Evolutionary conservation across 73 alveolate genomes (phyloP).

Genomic region (Breviolum minutum): DNA sequence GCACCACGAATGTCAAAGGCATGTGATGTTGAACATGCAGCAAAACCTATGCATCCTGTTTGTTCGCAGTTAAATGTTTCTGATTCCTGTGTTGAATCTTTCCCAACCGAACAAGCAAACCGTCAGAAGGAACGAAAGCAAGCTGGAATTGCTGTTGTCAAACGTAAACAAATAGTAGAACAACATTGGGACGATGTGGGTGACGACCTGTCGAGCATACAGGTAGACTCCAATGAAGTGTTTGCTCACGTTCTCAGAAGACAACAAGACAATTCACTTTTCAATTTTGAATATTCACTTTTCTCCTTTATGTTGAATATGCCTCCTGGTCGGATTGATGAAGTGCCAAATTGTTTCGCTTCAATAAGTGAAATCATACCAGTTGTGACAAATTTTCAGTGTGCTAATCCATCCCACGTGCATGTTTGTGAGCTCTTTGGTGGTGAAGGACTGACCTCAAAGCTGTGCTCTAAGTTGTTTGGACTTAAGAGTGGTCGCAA

Average conservation of each 20-base stretch:
- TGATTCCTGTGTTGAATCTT: neutral
- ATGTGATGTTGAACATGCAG: neutral
- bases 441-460: neutral
- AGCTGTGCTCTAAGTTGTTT: neutral
- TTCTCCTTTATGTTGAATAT: neutral
- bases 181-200: slow-evolving; percentile 43
- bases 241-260: too few relatives aligned
- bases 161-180: neutral
- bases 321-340: neutral
- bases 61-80: neutral
- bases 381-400: neutral
- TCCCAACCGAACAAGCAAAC: slow-evolving; percentile 16
- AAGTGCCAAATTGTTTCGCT: neutral
- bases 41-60: neutral
- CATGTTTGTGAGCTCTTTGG: slow-evolving; percentile 4
- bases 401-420: neutral
- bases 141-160: neutral
- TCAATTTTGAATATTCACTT: neutral
- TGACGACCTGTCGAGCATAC: slow-evolving; percentile 10
- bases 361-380: too few relatives aligned
- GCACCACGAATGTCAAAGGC: neutral
- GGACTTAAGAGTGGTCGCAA: neutral
- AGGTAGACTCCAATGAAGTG: neutral
- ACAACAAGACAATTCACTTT: neutral
- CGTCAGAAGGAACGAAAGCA: slow-evolving; percentile 9